Evolutionary conservation across 768 basidiomycete species (phyloP).

Genomic region (Pholiota microspora): DNA sequence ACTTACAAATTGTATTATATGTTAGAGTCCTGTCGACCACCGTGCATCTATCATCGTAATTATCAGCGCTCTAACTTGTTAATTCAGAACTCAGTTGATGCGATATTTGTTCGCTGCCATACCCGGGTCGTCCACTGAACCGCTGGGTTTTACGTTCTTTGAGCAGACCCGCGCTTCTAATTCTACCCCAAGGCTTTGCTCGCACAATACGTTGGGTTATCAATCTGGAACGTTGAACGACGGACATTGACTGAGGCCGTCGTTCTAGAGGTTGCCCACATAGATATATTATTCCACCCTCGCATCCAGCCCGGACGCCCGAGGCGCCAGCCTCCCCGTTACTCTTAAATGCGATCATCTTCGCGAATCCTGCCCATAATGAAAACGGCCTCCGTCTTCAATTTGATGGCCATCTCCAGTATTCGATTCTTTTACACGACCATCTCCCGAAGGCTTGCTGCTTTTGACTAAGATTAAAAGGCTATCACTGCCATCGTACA

Average conservation of each 20-base stretch:
- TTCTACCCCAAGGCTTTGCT: neutral
- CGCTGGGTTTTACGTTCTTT: neutral
- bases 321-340: neutral
- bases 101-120: slow-evolving; percentile 11
- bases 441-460: neutral
- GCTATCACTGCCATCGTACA: neutral
- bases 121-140: neutral
- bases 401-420: neutral
- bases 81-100: slow-evolving; percentile 3
- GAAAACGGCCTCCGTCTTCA: neutral
- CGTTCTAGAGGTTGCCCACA: neutral
- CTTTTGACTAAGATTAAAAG: neutral
- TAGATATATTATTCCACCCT: neutral
- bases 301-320: neutral
- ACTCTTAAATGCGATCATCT: neutral
- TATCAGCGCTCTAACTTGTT: slow-evolving; percentile 2
- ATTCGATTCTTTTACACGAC: neutral
- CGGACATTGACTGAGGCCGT: neutral
- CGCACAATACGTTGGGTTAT: neutral
- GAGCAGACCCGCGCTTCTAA: neutral
- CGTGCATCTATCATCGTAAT: neutral
- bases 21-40: neutral
- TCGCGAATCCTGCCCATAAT: neutral
- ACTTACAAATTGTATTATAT: slow-evolving; percentile 4
- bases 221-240: neutral